Conservation (phyloP, 805 yeast species). For the Zygosaccharomyces bisporus region DNA sequence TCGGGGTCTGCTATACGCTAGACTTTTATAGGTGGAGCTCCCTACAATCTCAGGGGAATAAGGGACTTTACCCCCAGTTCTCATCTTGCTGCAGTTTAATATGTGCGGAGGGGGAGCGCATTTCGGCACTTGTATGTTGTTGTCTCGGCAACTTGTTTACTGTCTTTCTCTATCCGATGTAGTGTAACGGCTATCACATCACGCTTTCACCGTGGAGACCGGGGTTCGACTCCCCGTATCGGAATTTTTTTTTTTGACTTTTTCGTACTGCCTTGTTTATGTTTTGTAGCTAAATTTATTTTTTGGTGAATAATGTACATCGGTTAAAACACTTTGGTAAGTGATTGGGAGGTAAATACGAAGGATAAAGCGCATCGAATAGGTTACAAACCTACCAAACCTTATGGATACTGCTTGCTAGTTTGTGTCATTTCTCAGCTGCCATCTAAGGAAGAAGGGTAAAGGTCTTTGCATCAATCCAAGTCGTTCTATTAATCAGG, state of each 20-base stretch:
- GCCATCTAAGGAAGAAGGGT: not conserved
- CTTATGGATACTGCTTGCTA: not conserved
- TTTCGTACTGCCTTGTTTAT: constrained; percentile 2
- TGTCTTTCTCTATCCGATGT: constrained; percentile 20
- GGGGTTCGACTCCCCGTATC: constrained; percentile 34
- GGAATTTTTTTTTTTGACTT: constrained; percentile 15
- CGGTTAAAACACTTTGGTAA: not conserved
- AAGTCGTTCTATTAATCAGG: not conserved
- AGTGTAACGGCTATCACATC: constrained; percentile 35
- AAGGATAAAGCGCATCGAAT: not conserved
- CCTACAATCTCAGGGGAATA: not conserved
- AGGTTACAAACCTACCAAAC: not conserved
- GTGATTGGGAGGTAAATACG: not conserved
- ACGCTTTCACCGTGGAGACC: constrained; percentile 35
- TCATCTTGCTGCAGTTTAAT: not conserved
- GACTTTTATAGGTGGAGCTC: not conserved
- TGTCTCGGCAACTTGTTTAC: not conserved
- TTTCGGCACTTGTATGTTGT: not conserved
- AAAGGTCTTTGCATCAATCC: not conserved
- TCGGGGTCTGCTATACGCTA: no score
- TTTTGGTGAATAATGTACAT: not conserved
- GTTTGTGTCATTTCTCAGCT: not conserved
- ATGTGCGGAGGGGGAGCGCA: not conserved
- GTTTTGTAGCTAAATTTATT: constrained; percentile 3
- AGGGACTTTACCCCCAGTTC: not conserved